These are phyloP conservation scores for Suillus sp. DNA, from an alignment of 768 basidiomycete genomes.

Conservation along the genomic window DNA sequence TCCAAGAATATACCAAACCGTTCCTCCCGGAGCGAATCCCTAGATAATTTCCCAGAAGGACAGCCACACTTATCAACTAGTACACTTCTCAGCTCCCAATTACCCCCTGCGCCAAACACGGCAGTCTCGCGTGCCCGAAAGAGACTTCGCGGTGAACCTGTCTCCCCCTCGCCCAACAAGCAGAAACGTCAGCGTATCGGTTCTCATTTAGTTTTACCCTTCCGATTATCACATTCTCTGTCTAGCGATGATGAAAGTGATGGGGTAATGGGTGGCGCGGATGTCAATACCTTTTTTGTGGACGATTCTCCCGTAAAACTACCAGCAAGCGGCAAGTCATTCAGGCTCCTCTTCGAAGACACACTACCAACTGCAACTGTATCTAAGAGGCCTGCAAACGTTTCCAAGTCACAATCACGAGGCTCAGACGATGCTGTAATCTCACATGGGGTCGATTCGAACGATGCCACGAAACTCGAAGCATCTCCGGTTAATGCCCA, in stretches of 20 bases:
- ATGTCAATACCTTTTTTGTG: conserved; percentile 52
- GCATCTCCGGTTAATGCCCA: background rate
- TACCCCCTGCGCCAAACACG: conserved; percentile 30
- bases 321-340: conserved; percentile 56
- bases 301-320: conserved; percentile 74
- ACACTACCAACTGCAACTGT: conserved; percentile 32
- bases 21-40: conserved; percentile 33
- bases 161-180: conserved; percentile 81
- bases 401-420: conserved; percentile 1
- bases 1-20: conserved; percentile 35
- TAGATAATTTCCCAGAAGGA: conserved; percentile 45
- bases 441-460: conserved; percentile 9
- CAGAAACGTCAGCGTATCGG: conserved; percentile 66
- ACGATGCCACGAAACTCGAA: conserved; percentile 8
- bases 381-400: conserved; percentile 17
- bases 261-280: conserved; percentile 28
- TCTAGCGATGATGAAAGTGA: conserved; percentile 41
- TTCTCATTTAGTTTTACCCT: conserved; percentile 42
- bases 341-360: conserved; percentile 69
- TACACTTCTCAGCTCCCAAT: conserved; percentile 22
- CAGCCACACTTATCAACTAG: conserved; percentile 23
- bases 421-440: background rate
- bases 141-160: conserved; percentile 78
- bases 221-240: conserved; percentile 35
- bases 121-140: conserved; percentile 74